Conservation (phyloP, 805 yeast genomes). For the Yarrowia osloensis region DNA sequence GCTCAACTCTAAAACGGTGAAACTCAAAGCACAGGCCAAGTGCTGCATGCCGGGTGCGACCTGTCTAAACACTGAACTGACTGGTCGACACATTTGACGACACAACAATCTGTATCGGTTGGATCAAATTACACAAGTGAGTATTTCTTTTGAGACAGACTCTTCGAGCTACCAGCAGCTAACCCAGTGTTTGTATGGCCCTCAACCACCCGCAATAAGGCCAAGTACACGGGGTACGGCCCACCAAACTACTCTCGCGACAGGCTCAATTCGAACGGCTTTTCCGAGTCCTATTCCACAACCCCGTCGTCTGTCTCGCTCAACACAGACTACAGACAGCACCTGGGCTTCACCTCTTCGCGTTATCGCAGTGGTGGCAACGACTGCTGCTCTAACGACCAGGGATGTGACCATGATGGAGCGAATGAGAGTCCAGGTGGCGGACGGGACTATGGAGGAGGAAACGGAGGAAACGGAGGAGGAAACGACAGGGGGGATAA, state of each 20-base stretch:
- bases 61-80: neutral
- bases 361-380: constrained; percentile 15
- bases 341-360: constrained; percentile 23
- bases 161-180: neutral
- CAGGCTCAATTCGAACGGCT: constrained; percentile 15
- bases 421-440: constrained; percentile 18
- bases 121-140: constrained; percentile 2
- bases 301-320: constrained; percentile 23
- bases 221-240: constrained; percentile 25
- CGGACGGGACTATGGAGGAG: neutral
- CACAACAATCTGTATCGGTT: neutral
- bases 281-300: constrained; percentile 20
- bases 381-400: constrained; percentile 7
- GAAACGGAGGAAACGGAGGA: neutral
- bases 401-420: constrained; percentile 2
- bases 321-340: constrained; percentile 25
- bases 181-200: constrained; percentile 30
- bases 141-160: neutral
- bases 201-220: constrained; percentile 24
- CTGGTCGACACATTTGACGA: neutral
- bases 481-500: neutral
- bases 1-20: constrained; percentile 12
- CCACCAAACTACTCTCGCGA: constrained; percentile 25
- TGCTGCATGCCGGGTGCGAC: constrained; percentile 11
- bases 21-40: neutral